A percentile compares a stretch with the other conserved stretches of the same genome.
Evolutionary conservation across 1,139 yeast species (phyloP).

Genomic region (Casaregolazyma suthepensis): DNA sequence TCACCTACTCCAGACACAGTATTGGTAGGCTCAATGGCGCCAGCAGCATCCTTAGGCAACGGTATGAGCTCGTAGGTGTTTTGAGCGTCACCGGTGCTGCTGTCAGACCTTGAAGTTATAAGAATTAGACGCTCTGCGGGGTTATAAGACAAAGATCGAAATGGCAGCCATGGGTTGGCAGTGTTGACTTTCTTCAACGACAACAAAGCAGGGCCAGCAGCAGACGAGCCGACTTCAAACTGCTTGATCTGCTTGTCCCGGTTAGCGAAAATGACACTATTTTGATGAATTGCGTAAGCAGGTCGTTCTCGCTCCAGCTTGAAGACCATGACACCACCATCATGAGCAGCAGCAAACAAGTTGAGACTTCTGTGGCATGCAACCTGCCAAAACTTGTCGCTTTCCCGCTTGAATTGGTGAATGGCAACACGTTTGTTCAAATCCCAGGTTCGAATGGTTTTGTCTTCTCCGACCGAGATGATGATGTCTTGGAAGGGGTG

Average conservation of each 20-base stretch:
- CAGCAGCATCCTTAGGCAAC: constrained; percentile 82
- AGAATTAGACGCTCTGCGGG: constrained; percentile 86
- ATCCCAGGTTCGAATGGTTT: constrained; percentile 97
- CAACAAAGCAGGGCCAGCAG: constrained; percentile 66
- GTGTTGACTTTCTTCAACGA: constrained; percentile 62
- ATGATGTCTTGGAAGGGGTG: constrained; percentile 93
- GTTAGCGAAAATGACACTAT: constrained; percentile 66
- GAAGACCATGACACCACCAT: constrained; percentile 96
- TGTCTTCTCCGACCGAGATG: constrained; percentile 91
- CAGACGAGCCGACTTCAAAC: constrained; percentile 55
- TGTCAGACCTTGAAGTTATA: constrained; percentile 70
- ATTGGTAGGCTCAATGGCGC: constrained; percentile 85
- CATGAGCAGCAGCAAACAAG: constrained; percentile 94
- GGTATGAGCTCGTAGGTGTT: constrained; percentile 62
- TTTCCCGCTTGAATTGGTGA: constrained; percentile 89
- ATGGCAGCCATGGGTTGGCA: constrained; percentile 81
- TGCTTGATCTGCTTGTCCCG: constrained; percentile 81
- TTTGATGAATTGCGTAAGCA: constrained; percentile 69
- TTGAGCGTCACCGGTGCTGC: constrained; percentile 33
- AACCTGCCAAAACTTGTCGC: constrained; percentile 91
- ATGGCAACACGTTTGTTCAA: constrained; percentile 88
- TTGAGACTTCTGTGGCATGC: constrained; percentile 86
- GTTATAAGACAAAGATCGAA: constrained; percentile 80
- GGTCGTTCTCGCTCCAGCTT: constrained; percentile 97
- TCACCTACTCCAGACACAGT: constrained; percentile 75